phyloP scores from a whole-genome alignment of 2,329 filamentous ascomycete genomes.

The Fusarium sp. region DNA sequence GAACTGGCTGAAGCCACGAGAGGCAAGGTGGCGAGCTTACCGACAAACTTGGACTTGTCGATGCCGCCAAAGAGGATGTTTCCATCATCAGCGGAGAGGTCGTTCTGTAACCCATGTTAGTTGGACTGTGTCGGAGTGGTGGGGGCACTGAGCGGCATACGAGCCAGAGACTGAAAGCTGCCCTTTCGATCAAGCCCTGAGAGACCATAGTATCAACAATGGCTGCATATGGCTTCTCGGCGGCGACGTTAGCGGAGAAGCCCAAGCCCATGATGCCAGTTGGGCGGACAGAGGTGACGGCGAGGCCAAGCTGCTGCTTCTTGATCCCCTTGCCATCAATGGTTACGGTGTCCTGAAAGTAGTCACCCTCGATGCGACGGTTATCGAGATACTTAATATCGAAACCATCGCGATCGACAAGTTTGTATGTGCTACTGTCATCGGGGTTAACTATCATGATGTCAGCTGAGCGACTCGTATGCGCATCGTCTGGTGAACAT shows the following conservation, averaged over 20 bases:
- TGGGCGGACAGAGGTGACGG: constrained; percentile 56
- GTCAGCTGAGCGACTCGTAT: neutral
- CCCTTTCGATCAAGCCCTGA: constrained; percentile 66
- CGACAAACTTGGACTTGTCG: constrained; percentile 75
- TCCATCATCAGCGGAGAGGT: constrained; percentile 69
- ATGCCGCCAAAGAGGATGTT: constrained; percentile 81
- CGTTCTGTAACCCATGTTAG: constrained; percentile 54
- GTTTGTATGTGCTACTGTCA: constrained; percentile 58
- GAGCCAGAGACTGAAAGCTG: constrained; percentile 74
- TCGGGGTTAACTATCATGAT: constrained; percentile 49
- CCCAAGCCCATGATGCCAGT: constrained; percentile 68
- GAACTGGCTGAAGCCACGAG: constrained; percentile 59
- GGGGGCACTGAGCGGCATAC: constrained; percentile 41
- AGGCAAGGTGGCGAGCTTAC: constrained; percentile 52
- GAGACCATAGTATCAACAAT: constrained; percentile 70
- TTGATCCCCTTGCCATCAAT: constrained; percentile 59
- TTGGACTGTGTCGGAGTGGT: neutral
- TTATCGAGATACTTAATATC: constrained; percentile 68
- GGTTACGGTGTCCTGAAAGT: constrained; percentile 63
- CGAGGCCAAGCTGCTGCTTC: constrained; percentile 64
- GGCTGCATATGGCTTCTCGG: constrained; percentile 58
- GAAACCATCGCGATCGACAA: constrained; percentile 57
- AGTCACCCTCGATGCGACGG: constrained; percentile 62
- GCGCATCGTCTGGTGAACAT: constrained; percentile 31
- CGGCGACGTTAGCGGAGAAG: constrained; percentile 59